Percentiles rank a stretch among this genome's conserved stretches.
Conservation (phyloP, 371 early-diverging fungal genomes). For the Saksenaea vasiformis region DNA sequence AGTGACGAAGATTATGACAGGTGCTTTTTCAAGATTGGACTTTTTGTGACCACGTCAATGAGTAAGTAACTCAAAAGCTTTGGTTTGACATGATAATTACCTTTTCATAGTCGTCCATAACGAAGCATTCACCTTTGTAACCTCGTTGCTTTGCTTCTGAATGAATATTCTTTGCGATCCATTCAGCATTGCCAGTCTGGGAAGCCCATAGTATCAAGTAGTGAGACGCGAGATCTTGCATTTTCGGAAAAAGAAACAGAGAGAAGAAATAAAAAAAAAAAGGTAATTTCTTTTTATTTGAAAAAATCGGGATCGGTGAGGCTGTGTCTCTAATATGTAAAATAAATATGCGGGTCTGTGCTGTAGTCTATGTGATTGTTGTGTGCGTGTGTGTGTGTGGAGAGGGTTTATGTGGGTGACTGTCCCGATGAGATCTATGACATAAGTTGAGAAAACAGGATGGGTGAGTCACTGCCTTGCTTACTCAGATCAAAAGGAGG, state of each 20-base stretch:
- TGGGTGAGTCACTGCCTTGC: background rate
- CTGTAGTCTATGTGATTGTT: too few species aligned
- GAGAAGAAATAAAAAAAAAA: background rate
- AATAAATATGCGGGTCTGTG: too few species aligned
- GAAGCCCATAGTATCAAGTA: conserved; percentile 80
- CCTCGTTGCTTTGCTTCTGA: conserved; percentile 76
- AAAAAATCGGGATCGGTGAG: background rate
- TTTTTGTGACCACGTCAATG: conserved; percentile 8
- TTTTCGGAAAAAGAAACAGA: conserved; percentile 6
- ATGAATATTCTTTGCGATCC: conserved; percentile 83
- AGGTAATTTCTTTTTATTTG: background rate
- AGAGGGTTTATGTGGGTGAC: too few species aligned
- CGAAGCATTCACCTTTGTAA: conserved; percentile 60
- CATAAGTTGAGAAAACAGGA: too few species aligned
- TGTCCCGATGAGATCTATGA: too few species aligned
- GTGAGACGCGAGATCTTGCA: conserved; percentile 22
- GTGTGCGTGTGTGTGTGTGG: too few species aligned
- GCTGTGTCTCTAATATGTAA: background rate
- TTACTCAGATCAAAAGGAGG: background rate
- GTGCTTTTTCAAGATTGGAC: conserved; percentile 46
- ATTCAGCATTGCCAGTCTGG: conserved; percentile 94
- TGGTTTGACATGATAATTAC: conserved; percentile 30
- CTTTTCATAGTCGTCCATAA: conserved; percentile 74
- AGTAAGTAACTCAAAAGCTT: too few species aligned
- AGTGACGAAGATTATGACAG: conserved; percentile 74